Conservation (phyloP, 257 asterid species). For the Solanum peruvianum region DNA sequence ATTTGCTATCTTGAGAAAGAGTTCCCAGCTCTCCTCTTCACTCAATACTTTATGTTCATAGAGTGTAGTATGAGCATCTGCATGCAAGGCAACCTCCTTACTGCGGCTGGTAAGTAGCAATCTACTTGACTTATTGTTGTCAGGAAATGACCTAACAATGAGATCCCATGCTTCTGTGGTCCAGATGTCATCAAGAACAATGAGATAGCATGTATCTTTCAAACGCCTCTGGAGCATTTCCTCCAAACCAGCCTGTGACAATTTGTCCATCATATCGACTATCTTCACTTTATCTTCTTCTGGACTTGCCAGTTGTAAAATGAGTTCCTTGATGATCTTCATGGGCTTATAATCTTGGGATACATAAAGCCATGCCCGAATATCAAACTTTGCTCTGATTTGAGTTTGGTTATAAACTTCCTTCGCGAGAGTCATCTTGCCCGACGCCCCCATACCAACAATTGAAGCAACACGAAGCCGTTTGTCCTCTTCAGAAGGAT, state of each 20-base stretch:
- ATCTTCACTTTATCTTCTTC: neutral
- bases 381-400: neutral
- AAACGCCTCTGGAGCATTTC: neutral
- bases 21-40: slow-evolving; percentile 7
- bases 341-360: neutral
- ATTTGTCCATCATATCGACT: neutral
- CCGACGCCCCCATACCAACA: slow-evolving; percentile 1
- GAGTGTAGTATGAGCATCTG: neutral
- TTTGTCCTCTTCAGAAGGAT: neutral
- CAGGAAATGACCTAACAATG: slow-evolving; percentile 2
- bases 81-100: neutral
- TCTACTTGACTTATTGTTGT: slow-evolving; percentile 1
- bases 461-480: neutral
- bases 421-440: slow-evolving; percentile 6
- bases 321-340: slow-evolving; percentile 6
- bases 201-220: neutral
- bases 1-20: slow-evolving; percentile 7
- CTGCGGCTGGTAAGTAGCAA: slow-evolving; percentile 10
- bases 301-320: neutral
- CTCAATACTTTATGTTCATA: slow-evolving; percentile 1
- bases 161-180: slow-evolving; percentile 6
- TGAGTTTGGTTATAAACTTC: neutral
- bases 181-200: neutral
- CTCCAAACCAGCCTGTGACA: neutral
- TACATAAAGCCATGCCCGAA: slow-evolving; percentile 10